phyloP scores from a whole-genome alignment of 306 rosid species.

The Vachellia collinsii region DNA sequence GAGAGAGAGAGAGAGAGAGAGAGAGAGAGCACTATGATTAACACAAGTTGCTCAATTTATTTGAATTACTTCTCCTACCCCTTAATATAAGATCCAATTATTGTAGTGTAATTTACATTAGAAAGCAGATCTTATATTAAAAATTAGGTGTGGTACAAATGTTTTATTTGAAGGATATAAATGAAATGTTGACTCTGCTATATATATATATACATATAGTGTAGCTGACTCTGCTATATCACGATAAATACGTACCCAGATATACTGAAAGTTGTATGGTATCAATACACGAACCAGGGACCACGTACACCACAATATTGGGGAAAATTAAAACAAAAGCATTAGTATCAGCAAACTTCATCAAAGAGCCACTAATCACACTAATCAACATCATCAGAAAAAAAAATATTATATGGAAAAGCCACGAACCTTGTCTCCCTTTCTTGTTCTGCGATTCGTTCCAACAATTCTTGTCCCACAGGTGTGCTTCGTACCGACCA shows the following conservation, averaged over 20 bases:
- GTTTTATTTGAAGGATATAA: background rate
- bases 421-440: conserved; percentile 82
- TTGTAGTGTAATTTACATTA: too few relatives aligned
- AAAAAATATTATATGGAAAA: too few relatives aligned
- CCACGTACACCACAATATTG: conserved; percentile 12
- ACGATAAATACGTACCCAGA: conserved; percentile 55
- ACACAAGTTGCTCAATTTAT: background rate
- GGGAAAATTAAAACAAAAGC: background rate
- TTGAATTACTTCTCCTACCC: background rate
- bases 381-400: background rate
- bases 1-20: background rate
- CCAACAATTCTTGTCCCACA: conserved; percentile 98
- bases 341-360: background rate
- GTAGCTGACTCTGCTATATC: background rate
- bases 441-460: conserved; percentile 89
- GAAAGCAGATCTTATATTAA: too few relatives aligned
- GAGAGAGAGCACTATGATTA: background rate
- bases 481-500: conserved; percentile 89
- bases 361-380: background rate
- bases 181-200: background rate
- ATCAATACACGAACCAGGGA: background rate
- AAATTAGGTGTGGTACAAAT: background rate
- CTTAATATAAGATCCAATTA: too few relatives aligned
- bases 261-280: conserved; percentile 57
- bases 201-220: background rate